Evolutionary conservation across 306 rosid species (phyloP), one percentile per base, ranked within the genome.

Genomic region (Corylus americana): DNA sequence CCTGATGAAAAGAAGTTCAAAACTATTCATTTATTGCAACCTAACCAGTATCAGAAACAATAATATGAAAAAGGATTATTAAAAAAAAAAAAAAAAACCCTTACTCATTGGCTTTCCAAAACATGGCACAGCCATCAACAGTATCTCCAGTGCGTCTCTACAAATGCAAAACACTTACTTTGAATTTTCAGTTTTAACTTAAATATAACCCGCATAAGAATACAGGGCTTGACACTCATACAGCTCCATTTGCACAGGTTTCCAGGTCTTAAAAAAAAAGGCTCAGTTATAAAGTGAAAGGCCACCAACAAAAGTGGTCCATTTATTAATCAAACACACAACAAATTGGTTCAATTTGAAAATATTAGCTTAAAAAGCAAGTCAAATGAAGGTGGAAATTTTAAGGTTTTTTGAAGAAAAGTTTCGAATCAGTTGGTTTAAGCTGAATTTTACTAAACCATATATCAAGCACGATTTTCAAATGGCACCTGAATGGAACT

Each of bases 141-240:
- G 81, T 16, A 79, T 80, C 91, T 76, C 97, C 98, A 6, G 96
- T 94, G 85, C 98, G 97, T 82, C 96, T 94, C 97, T 94, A 74
- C 73, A 84, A 74, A 74, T 42, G 17, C 55, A 82, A 82, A 54
- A 4, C 44, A 83, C 59, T 39, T 10, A 47, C 37, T 78, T 51
- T 79, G 82, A 39, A 72, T 74, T 6, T 48, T 53, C 27, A 70
- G 25, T 74, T 27, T 50, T 51, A 37, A 42, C 37, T 48, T 11
- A 51, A 62, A 71, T 10, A 71, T 6, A 55, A n/a, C 12, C 44
- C 17, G 47, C 1, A 71, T 16, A 17, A 31, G 14, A 48, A 78
- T 27, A 18, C 58, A 44, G 11, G 2, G 49, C 55, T 54, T 14
- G 45, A 70, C 55, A 42, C 25, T 11, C 31, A 70, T 16, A 16